Conservation (phyloP, 2,329 filamentous ascomycete species). For the Fusarium hostae region DNA sequence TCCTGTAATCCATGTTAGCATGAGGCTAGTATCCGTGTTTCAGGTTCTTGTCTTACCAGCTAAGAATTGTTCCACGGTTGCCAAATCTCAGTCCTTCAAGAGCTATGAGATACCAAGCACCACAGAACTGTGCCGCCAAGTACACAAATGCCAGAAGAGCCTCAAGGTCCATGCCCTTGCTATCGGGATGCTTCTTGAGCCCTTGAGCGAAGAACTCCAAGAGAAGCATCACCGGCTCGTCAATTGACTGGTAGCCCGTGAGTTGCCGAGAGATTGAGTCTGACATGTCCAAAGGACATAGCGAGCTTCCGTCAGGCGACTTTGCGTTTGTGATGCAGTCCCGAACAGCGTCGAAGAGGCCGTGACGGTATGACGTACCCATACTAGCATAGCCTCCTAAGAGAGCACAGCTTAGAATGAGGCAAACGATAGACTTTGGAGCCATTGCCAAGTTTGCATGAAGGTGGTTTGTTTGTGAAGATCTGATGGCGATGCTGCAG, state of each 20-base stretch:
- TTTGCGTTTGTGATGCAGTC: conserved; percentile 1
- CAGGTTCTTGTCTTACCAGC: conserved; percentile 20
- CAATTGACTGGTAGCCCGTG: not conserved
- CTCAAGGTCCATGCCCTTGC: conserved; percentile 13
- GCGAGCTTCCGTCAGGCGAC: not conserved
- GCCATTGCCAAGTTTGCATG: not conserved
- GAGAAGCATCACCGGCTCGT: conserved; percentile 18
- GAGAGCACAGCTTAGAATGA: conserved; percentile 30
- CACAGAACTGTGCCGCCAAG: conserved; percentile 37
- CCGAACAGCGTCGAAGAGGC: conserved; percentile 31
- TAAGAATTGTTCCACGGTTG: conserved; percentile 20
- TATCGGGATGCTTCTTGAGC: not conserved
- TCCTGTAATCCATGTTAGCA: not conserved
- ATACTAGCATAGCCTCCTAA: conserved; percentile 37
- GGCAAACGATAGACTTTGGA: not conserved
- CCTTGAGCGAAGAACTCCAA: conserved; percentile 38
- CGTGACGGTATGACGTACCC: conserved; percentile 24
- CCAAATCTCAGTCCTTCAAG: conserved; percentile 33
- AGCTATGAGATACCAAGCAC: conserved; percentile 35
- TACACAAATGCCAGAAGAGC: conserved; percentile 32
- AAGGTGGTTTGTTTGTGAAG: not conserved
- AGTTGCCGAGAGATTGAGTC: not conserved
- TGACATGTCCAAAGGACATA: conserved; percentile 26
- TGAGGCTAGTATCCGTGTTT: not conserved
- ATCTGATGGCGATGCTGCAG: too few species aligned